Evolutionary conservation across 225 moss, liverwort and hornwort genomes (phyloP).

Genomic region (Climacium dendroides): DNA sequence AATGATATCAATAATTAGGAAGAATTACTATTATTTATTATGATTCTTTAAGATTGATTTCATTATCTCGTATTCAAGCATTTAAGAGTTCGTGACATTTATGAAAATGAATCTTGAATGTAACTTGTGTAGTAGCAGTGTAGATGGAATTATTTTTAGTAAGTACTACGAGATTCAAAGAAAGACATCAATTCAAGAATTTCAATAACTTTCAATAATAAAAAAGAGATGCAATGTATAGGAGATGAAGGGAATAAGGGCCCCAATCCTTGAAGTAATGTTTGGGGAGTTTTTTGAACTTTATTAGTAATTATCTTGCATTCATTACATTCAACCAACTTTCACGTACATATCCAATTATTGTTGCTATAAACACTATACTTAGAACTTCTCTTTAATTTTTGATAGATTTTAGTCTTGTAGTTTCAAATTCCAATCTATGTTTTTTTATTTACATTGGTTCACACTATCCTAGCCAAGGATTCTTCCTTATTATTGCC

Average conservation of each 20-base stretch:
- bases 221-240: neutral
- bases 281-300: no score
- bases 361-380: neutral
- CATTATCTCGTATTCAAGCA: neutral
- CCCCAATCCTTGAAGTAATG: neutral
- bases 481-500: neutral
- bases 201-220: no score
- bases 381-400: neutral
- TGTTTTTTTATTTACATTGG: neutral
- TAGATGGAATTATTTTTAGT: neutral
- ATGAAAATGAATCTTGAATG: neutral
- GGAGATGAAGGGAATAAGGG: rapidly evolving
- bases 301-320: neutral
- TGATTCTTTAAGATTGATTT: neutral
- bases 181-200: neutral
- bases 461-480: neutral
- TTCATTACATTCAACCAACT: neutral
- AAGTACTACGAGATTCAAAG: neutral
- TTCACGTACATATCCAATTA: neutral
- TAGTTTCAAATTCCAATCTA: neutral
- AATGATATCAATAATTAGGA: neutral
- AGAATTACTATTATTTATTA: neutral
- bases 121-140: rapidly evolving
- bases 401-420: neutral
- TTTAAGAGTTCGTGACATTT: rapidly evolving